Evolutionary conservation across 371 early-diverging fungal genomes (phyloP).

Genomic region (Mortierella sp.): DNA sequence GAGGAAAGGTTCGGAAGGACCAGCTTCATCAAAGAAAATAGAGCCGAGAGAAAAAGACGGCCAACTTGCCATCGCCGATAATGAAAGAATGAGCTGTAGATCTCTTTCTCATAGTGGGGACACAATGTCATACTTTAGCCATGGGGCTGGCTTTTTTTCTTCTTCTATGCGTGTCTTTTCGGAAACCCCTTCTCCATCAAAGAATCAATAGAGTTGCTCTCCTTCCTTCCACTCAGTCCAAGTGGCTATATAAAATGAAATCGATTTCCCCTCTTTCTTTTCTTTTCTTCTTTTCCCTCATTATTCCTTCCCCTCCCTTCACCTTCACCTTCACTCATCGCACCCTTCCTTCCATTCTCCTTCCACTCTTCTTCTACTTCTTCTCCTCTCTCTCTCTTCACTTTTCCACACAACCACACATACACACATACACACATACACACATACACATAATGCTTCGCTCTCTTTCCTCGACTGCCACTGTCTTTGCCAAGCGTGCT

Average conservation of each 20-base stretch:
- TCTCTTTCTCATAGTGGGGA: neutral
- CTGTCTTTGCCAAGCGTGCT: conserved; percentile 52
- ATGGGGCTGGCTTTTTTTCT: neutral
- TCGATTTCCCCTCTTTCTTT: neutral
- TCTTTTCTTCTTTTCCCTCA: conserved; percentile 8
- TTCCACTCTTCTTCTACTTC: neutral
- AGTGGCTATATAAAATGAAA: neutral
- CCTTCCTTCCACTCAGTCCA: neutral
- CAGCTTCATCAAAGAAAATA: neutral
- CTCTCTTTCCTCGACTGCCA: conserved; percentile 46
- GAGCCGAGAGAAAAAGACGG: neutral
- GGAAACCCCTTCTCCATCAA: neutral
- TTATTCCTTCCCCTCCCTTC: conserved; percentile 4
- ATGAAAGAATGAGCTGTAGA: neutral
- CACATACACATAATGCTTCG: conserved; percentile 39
- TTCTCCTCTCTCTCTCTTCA: neutral
- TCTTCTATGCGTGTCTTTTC: neutral
- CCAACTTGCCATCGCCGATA: neutral
- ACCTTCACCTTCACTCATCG: conserved; percentile 3
- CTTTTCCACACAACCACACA: too few relatives aligned
- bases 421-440: neutral
- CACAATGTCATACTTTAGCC: neutral
- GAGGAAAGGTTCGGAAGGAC: conserved; percentile 3
- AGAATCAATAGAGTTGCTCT: conserved; percentile 1
- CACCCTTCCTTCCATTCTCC: neutral